Conservation (phyloP, 2,329 filamentous ascomycete genomes). For the Exophiala spinifera region DNA sequence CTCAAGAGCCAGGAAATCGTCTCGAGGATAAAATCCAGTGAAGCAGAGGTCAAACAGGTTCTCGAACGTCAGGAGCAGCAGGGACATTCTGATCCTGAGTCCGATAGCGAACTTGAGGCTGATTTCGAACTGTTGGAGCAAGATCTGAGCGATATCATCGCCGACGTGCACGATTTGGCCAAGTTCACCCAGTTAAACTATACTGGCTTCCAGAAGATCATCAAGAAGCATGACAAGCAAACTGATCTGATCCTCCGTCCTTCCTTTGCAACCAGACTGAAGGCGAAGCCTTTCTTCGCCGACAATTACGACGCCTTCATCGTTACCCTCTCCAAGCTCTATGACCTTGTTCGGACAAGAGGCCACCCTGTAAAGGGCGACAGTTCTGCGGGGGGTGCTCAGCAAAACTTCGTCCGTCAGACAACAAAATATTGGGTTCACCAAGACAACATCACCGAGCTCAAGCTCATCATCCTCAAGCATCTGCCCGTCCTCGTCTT, state of each 20-base stretch:
- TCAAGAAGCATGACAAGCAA: conserved; percentile 99
- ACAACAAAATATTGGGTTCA: conserved; percentile 99
- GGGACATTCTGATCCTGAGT: conserved; percentile 39
- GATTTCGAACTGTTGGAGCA: conserved; percentile 93
- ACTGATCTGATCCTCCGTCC: conserved; percentile 91
- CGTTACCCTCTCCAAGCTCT: conserved; percentile 89
- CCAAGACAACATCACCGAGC: conserved; percentile 93
- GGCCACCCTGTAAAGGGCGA: conserved; percentile 92
- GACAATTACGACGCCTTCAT: conserved; percentile 98
- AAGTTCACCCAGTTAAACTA: conserved; percentile 99
- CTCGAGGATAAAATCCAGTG: conserved; percentile 79
- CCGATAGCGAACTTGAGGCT: conserved; percentile 61
- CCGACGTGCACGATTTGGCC: conserved; percentile 94
- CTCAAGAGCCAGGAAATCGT: conserved; percentile 96
- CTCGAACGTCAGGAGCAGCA: conserved; percentile 65
- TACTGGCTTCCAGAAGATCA: conserved; percentile 98
- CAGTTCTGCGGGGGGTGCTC: conserved; percentile 81
- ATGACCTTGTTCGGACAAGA: conserved; percentile 88
- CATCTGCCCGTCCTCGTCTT: conserved; percentile 96
- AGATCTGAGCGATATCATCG: conserved; percentile 94
- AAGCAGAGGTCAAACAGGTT: conserved; percentile 86
- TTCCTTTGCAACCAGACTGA: conserved; percentile 91
- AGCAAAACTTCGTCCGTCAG: conserved; percentile 93
- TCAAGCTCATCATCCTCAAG: conserved; percentile 97
- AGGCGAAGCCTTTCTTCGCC: conserved; percentile 97